Evolutionary conservation across 257 asterid species (phyloP), one percentile per base, ranked within the genome.

Genomic region (Thymus quinquecostatus): DNA sequence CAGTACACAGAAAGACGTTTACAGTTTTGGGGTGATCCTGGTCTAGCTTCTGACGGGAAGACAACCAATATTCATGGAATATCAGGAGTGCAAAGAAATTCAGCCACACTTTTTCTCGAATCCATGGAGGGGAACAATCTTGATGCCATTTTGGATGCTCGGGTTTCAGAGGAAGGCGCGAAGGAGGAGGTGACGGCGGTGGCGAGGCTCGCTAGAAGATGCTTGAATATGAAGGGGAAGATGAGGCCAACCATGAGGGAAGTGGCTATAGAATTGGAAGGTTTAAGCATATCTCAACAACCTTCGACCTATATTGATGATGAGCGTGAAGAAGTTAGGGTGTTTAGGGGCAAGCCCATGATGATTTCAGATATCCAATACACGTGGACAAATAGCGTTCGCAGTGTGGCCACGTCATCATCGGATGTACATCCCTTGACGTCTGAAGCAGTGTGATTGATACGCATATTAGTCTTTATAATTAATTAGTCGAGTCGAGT

Each of bases 211-310:
- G 79, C 74, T 1, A 53, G 48, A 68, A 48, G 69, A 6, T 75
- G 79, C 65, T 60, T 75, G 74, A 75, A 45, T 38, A 10, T 14
- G 43, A 53, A 29, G 59, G 76, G 80, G 43, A 69, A 13, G 44
- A 40, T 68, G 48, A 69, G 80, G 33, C 80, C 76, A 8, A 69
- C 76, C 11, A 76, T 69, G 80, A 76, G 55, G 32, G 67, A 69
- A 1, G 29, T 5, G 6, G 62, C 75, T 0, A 41, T 14, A 55
- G 75, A 69, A 36, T 71, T 75, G 41, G 80, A 47, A 12, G 11
- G 49, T 50, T 48, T 33, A 1, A 44, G 12, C 2, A 28, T 44
- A 3, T 7, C 66, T 6, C 57, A 36, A 36, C 21, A 40, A 28
- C 27, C 54, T 28, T 13, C 65, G 4, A n/a, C 32, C 41, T 3